These are phyloP conservation scores for Nidula microcarpa DNA, from an alignment of 768 basidiomycete species.

Conservation along the genomic window DNA sequence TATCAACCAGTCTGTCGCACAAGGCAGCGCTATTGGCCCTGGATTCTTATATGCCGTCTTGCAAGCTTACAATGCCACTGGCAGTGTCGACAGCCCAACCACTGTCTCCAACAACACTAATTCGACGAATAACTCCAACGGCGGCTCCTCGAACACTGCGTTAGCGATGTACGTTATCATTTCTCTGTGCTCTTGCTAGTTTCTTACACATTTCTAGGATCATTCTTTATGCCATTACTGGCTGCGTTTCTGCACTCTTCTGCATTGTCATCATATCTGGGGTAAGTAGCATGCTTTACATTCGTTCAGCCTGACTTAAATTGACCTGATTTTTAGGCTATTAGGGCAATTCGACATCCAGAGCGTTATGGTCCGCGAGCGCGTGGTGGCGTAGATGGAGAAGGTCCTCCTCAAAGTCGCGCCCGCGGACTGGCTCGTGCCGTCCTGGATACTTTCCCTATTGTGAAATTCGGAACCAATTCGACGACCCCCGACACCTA, in stretches of 20 bases:
- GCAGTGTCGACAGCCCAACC: constrained; percentile 11
- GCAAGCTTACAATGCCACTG: constrained; percentile 60
- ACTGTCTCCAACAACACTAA: constrained; percentile 17
- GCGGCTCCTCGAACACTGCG: constrained; percentile 40
- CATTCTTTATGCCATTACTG: constrained; percentile 83
- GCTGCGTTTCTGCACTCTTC: constrained; percentile 83
- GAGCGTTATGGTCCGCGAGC: constrained; percentile 85
- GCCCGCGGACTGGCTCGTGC: constrained; percentile 87
- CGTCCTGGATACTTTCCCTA: constrained; percentile 92
- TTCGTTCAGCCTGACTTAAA: background rate
- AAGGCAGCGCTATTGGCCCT: constrained; percentile 37
- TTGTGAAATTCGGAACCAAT: constrained; percentile 74
- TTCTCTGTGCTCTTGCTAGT: background rate
- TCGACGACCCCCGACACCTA: constrained; percentile 5
- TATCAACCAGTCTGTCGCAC: constrained; percentile 41
- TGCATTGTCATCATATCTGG: constrained; percentile 83
- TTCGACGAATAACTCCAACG: constrained; percentile 5
- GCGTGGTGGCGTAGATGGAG: constrained; percentile 31
- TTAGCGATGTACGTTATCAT: constrained; percentile 66
- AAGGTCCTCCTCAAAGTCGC: constrained; percentile 51
- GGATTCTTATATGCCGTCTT: constrained; percentile 75
- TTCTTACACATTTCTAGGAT: constrained; percentile 45
- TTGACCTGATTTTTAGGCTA: constrained; percentile 44
- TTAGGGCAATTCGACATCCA: constrained; percentile 82
- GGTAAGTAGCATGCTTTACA: constrained; percentile 36